Conservation (phyloP, 2,329 filamentous ascomycete species). For the Colletotrichum incanum region DNA sequence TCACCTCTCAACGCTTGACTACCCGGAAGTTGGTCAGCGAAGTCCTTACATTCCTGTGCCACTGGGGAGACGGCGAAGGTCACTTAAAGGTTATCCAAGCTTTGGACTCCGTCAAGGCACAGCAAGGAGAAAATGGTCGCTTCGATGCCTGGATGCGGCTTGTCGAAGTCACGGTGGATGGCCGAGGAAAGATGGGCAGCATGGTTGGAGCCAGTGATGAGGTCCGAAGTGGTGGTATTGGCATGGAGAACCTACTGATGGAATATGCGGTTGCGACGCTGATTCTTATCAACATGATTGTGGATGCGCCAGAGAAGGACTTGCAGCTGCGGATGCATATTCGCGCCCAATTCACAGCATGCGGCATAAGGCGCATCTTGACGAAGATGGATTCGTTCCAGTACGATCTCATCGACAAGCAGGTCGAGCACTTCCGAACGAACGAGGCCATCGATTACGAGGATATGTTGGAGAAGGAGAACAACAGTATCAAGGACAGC, state of each 20-base stretch:
- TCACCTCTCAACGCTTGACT: constrained; percentile 90
- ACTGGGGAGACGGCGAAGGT: constrained; percentile 91
- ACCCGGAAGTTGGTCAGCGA: constrained; percentile 96
- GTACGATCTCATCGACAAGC: constrained; percentile 98
- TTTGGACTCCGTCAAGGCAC: constrained; percentile 90
- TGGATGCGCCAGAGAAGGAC: constrained; percentile 91
- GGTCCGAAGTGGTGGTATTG: constrained; percentile 94
- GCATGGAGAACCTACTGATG: constrained; percentile 99
- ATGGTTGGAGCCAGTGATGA: constrained; percentile 97
- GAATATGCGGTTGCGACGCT: constrained; percentile 97
- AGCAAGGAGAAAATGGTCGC: constrained; percentile 91
- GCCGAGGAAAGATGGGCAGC: constrained; percentile 98
- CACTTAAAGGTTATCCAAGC: constrained; percentile 95
- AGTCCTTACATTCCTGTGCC: constrained; percentile 94
- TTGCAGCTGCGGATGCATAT: constrained; percentile 94
- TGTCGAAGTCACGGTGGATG: constrained; percentile 96
- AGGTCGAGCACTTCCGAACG: constrained; percentile 91
- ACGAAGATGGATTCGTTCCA: constrained; percentile 99
- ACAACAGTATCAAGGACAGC: constrained; percentile 90
- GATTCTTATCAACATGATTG: constrained; percentile 95
- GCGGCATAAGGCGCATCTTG: constrained; percentile 93
- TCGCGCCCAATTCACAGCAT: constrained; percentile 94
- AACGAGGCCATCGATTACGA: constrained; percentile 99
- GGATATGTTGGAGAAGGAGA: constrained; percentile 93
- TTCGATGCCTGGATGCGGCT: constrained; percentile 99